Percentiles rank a stretch among this genome's conserved stretches.
phyloP scores from a whole-genome alignment of 2,329 filamentous ascomycete genomes.

The Chrysoporthe puriensis region DNA sequence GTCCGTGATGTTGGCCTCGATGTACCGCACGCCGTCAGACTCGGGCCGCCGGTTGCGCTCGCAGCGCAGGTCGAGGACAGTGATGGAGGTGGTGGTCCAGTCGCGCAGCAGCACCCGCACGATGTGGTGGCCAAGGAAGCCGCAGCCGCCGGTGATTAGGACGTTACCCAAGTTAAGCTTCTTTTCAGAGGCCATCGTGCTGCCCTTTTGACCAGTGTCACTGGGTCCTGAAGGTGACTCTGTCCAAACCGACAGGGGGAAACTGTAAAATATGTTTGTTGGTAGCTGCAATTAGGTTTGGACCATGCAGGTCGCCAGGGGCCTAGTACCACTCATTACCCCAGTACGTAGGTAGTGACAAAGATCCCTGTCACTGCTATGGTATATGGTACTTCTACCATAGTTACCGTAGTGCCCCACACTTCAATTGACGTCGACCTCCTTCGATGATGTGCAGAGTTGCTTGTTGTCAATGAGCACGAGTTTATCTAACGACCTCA shows the following conservation, averaged over 20 bases:
- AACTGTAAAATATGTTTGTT: neutral
- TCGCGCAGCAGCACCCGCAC: constrained; percentile 72
- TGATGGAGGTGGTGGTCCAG: constrained; percentile 58
- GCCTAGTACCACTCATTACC: neutral
- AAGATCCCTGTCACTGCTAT: neutral
- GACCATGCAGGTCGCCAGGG: neutral
- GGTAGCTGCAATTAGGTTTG: constrained; percentile 2
- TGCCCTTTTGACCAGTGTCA: neutral
- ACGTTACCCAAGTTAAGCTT: constrained; percentile 65
- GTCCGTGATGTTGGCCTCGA: constrained; percentile 79
- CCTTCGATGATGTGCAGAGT: neutral
- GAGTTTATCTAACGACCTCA: too few relatives aligned
- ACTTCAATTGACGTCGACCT: neutral
- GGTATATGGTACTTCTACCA: neutral
- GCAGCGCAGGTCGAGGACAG: constrained; percentile 74
- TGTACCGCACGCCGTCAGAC: constrained; percentile 64
- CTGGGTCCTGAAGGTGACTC: neutral
- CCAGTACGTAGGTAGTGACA: too few relatives aligned
- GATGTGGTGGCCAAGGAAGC: constrained; percentile 83
- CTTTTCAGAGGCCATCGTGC: constrained; percentile 37
- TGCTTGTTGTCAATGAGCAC: neutral
- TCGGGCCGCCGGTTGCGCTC: constrained; percentile 66
- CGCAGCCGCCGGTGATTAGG: constrained; percentile 81
- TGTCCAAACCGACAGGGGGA: neutral
- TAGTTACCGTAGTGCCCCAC: neutral